Conservation (phyloP, 1,284 basidiomycete genomes). For the Ceratobasidium sp. region DNA sequence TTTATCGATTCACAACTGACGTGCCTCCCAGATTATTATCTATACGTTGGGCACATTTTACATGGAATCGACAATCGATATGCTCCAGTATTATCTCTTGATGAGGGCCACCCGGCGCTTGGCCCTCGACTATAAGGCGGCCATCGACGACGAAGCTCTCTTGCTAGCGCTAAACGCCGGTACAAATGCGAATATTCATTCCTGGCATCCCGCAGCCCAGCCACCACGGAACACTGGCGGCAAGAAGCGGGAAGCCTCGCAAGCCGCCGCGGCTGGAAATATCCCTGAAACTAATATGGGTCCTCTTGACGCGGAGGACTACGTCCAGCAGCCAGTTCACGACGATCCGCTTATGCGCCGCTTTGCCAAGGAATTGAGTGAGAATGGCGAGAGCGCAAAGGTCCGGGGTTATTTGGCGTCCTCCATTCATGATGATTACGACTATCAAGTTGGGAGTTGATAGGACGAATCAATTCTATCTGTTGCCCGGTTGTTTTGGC, state of each 20-base stretch:
- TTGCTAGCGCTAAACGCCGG: neutral
- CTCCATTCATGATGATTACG: neutral
- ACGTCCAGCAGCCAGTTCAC: slow-evolving; percentile 3
- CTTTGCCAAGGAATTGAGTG: neutral
- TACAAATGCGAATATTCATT: no score
- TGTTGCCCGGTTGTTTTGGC: no score
- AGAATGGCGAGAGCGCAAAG: neutral
- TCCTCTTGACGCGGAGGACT: neutral
- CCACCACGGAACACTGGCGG: neutral
- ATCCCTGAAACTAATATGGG: no score
- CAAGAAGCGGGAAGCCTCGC: neutral
- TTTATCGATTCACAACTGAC: neutral
- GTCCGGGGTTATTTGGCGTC: slow-evolving; percentile 1
- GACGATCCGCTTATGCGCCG: neutral
- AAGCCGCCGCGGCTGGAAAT: neutral
- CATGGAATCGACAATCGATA: neutral
- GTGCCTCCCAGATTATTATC: neutral
- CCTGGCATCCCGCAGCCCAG: neutral
- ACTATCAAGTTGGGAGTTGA: neutral
- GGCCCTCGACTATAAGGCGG: neutral
- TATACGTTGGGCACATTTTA: neutral
- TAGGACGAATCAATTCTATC: no score
- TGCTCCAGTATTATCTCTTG: slow-evolving; percentile 3
- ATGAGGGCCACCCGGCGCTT: neutral
- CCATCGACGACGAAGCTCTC: no score